Base-by-base conservation (phyloP, 2,329 filamentous ascomycete genomes). In the Ceratocystis cubensis region DNA sequence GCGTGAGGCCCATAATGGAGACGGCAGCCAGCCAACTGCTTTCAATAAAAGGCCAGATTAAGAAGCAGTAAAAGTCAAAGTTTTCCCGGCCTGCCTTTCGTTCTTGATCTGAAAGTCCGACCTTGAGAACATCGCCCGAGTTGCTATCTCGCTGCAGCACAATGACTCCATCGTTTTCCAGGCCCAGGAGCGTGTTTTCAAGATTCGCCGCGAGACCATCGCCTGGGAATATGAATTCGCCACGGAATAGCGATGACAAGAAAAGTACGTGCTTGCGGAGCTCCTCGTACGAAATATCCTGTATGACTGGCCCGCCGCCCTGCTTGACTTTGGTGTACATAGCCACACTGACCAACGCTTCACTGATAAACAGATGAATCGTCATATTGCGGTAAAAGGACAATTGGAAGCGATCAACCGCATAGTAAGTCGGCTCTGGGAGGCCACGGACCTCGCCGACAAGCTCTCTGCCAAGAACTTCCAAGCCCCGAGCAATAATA, bases 301-400 rank as follows among this genome's bases (percentile, higher is more conserved):
- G 91, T 70, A 88, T 84, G 3, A 86, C 80, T 0, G 89, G 88
- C 0, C 89, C 90, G n/a, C 93, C 93, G 17, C 94, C 94, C 69
- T 86, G 85, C 75, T 99, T 99, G 65, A 97, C 88, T 57, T 85
- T 84, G 0, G 87, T 94, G 75, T 99, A 99, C 81, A 99, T 87
- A 33, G 89, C 89, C 3, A 87, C 90, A 69, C 90, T 94, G 25
- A 97, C 90, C 3, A 99, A 80, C 0, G 93, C 89, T 74, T 97
- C 92, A 1, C 91, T 88, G 67, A 99, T 94, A 75, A 99, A 99
- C 4, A 99, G 82, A 74, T 99, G 94, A 69, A 99, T 99, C 0
- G 93, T 96, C 94, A 97, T 97, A 76, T 99, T 99, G 64, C 94
- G 87, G 77, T 99, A 99, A 76, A 99, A 99, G 0, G 91, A 96